Evolutionary conservation across 148 eudicot species (phyloP).

Genomic region (Drosera capensis): DNA sequence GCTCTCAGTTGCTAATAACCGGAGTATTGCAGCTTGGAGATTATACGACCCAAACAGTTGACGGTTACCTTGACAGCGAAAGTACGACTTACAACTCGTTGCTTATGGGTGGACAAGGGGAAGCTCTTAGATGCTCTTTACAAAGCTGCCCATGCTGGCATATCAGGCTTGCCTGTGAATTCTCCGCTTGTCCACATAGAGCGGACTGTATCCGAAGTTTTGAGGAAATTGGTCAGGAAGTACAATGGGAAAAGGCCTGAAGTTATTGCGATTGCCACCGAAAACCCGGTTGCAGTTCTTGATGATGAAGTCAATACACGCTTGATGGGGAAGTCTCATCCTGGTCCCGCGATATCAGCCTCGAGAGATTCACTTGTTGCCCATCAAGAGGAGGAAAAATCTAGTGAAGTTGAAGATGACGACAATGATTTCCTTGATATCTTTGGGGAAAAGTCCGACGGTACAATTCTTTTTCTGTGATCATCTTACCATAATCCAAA

Average conservation of each 20-base stretch:
- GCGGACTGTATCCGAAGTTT: slow-evolving; percentile 69
- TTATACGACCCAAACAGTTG: slow-evolving; percentile 56
- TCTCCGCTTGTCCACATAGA: slow-evolving; percentile 88
- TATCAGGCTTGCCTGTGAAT: slow-evolving; percentile 78
- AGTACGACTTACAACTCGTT: slow-evolving; percentile 90
- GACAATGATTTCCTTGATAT: slow-evolving; percentile 7
- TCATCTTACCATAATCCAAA: no score
- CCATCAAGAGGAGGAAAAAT: slow-evolving; percentile 26
- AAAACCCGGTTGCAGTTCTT: slow-evolving; percentile 73
- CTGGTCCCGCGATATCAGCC: slow-evolving; percentile 29
- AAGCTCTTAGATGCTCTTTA: slow-evolving; percentile 93
- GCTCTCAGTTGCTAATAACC: slow-evolving; percentile 3
- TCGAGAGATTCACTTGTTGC: slow-evolving; percentile 36
- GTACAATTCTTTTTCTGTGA: background rate
- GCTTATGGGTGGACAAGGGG: slow-evolving; percentile 98
- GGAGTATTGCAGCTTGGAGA: slow-evolving; percentile 63
- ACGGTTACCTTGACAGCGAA: slow-evolving; percentile 57
- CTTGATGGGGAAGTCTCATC: slow-evolving; percentile 44
- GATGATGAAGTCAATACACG: slow-evolving; percentile 64
- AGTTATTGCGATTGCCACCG: slow-evolving; percentile 73
- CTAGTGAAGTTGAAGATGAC: slow-evolving; percentile 17
- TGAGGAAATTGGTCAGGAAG: slow-evolving; percentile 89
- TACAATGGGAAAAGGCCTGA: slow-evolving; percentile 94
- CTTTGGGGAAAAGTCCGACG: slow-evolving; percentile 19
- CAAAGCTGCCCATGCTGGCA: slow-evolving; percentile 86